A percentile compares a stretch with the other conserved stretches of the same genome.
Evolutionary conservation across 2,329 filamentous ascomycete species (phyloP).

Genomic region (Nigrograna mackinnonii): DNA sequence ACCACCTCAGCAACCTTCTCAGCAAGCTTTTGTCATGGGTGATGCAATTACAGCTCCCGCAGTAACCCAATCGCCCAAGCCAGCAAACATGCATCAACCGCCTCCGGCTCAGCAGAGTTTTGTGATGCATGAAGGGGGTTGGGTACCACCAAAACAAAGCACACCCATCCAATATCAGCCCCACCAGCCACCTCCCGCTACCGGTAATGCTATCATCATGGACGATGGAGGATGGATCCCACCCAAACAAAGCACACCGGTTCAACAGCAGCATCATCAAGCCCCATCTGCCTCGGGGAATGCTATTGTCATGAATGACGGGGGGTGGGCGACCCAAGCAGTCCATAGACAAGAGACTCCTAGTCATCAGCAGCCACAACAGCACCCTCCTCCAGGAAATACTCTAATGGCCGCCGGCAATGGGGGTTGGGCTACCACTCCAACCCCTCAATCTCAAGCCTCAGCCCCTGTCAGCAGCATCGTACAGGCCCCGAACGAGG

Average conservation of each 20-base stretch:
- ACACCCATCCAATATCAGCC: constrained; percentile 18
- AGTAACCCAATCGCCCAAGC: constrained; percentile 20
- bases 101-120: constrained; percentile 20
- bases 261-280: constrained; percentile 2
- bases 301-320: constrained; percentile 7
- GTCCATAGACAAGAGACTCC: constrained; percentile 12
- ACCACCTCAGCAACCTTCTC: constrained; percentile 9
- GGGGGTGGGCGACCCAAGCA: constrained; percentile 13
- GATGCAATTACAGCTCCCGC: constrained; percentile 17
- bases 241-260: not conserved
- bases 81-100: constrained; percentile 12
- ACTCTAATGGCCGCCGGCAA: constrained; percentile 16
- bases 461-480: not conserved
- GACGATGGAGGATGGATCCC: not conserved
- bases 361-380: constrained; percentile 13
- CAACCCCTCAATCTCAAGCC: constrained; percentile 16
- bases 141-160: constrained; percentile 16
- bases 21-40: constrained; percentile 23
- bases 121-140: constrained; percentile 25
- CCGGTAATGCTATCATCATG: not conserved
- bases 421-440: constrained; percentile 10
- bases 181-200: constrained; percentile 4
- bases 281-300: not conserved
- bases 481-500: constrained; percentile 8
- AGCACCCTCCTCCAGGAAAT: constrained; percentile 11